Percentiles rank a stretch among this genome's conserved stretches.
Evolutionary conservation across 2,329 filamentous ascomycete species (phyloP).

Genomic region (Apiospora arundinis): DNA sequence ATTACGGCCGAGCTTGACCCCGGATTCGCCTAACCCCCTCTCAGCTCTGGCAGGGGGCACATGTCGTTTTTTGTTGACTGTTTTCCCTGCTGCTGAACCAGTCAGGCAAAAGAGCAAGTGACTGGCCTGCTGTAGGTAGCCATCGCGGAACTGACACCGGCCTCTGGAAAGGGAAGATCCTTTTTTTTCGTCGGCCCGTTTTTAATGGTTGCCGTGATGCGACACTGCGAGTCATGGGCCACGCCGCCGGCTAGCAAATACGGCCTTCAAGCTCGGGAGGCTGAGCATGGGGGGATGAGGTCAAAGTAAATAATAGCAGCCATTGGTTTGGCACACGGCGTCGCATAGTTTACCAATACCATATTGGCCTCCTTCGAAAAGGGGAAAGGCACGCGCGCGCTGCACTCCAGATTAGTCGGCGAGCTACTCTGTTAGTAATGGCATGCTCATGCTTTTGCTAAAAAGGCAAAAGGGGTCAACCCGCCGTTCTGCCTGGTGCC

Average conservation of each 20-base stretch:
- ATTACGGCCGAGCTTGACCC: background rate
- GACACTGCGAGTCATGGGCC: background rate
- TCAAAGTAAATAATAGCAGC: background rate
- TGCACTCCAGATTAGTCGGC: background rate
- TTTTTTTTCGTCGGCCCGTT: background rate
- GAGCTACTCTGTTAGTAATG: constrained; percentile 11
- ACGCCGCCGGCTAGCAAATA: background rate
- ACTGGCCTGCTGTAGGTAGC: background rate
- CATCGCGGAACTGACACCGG: background rate
- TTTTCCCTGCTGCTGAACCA: background rate
- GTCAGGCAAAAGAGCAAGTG: background rate
- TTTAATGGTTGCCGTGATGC: constrained; percentile 15
- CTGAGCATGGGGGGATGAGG: background rate
- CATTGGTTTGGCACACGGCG: background rate
- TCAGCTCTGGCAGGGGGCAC: background rate
- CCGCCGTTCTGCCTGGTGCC: background rate
- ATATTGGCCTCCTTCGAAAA: background rate
- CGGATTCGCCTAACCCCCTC: background rate
- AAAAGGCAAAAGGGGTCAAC: background rate
- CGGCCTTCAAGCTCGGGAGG: background rate
- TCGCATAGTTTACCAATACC: background rate
- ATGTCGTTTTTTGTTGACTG: too few species aligned
- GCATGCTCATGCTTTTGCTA: background rate
- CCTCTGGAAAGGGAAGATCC: background rate
- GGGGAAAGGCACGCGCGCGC: background rate